Conservation (phyloP, 768 basidiomycete species). For the Auricularia sp. region DNA sequence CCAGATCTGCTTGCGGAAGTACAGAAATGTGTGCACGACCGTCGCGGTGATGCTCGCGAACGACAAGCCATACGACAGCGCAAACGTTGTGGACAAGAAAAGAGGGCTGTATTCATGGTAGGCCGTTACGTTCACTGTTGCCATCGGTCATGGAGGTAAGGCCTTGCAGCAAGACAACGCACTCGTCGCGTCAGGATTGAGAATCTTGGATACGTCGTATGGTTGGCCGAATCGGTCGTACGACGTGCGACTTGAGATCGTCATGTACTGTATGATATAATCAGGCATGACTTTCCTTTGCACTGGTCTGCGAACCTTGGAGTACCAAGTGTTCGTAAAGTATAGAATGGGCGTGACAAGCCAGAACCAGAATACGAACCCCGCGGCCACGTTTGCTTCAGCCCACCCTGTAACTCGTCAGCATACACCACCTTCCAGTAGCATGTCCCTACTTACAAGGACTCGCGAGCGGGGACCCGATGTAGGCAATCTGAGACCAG, state of each 20-base stretch:
- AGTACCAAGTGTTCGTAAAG: slow-evolving; percentile 52
- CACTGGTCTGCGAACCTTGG: slow-evolving; percentile 15
- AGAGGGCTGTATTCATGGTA: slow-evolving; percentile 53
- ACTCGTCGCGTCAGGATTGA: slow-evolving; percentile 41
- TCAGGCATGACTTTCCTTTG: slow-evolving; percentile 9
- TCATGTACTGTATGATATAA: slow-evolving; percentile 15
- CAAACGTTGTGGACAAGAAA: slow-evolving; percentile 61
- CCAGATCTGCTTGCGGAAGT: slow-evolving; percentile 74
- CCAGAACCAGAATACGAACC: slow-evolving; percentile 64
- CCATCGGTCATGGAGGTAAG: background rate
- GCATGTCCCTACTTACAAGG: slow-evolving; percentile 39
- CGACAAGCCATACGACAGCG: slow-evolving; percentile 70
- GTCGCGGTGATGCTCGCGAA: slow-evolving; percentile 76
- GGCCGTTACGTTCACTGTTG: slow-evolving; percentile 44
- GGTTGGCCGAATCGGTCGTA: slow-evolving; percentile 68
- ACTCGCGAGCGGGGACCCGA: slow-evolving; percentile 60
- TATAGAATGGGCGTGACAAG: slow-evolving; percentile 54
- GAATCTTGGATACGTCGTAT: slow-evolving; percentile 51
- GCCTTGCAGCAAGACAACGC: slow-evolving; percentile 11
- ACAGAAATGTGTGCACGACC: slow-evolving; percentile 59
- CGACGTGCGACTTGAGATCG: slow-evolving; percentile 48
- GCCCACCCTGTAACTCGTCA: slow-evolving; percentile 41
- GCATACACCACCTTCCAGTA: background rate
- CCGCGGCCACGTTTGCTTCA: slow-evolving; percentile 54
- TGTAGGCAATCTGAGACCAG: slow-evolving; percentile 46